Evolutionary conservation across 192 early-diverging fungal species (phyloP).

Genomic region (Mortierella claussenii): DNA sequence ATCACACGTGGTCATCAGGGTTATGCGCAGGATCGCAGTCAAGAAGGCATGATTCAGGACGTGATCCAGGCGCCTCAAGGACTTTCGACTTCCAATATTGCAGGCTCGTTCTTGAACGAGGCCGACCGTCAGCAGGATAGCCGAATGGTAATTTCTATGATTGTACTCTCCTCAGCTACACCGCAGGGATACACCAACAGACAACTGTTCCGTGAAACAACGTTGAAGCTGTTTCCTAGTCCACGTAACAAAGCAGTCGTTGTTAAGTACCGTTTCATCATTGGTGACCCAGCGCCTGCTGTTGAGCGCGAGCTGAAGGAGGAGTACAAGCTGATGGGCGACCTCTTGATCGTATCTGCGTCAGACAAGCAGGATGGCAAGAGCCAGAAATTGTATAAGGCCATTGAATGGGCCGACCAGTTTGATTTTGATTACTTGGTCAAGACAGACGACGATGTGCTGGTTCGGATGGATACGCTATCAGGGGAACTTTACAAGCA

Average conservation of each 20-base stretch:
- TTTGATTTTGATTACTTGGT: constrained; percentile 62
- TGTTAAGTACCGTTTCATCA: constrained; percentile 58
- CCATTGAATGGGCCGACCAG: constrained; percentile 58
- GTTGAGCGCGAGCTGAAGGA: constrained; percentile 46
- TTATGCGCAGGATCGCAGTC: neutral
- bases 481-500: constrained; percentile 53
- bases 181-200: constrained; percentile 58
- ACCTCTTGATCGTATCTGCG: constrained; percentile 55
- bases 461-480: constrained; percentile 63
- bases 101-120: constrained; percentile 10
- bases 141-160: constrained; percentile 54
- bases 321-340: constrained; percentile 50
- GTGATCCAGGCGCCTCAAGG: neutral
- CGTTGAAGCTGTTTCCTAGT: constrained; percentile 57
- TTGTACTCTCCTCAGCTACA: constrained; percentile 63
- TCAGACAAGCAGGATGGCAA: constrained; percentile 58
- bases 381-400: constrained; percentile 59
- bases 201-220: constrained; percentile 59
- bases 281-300: constrained; percentile 47
- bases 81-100: constrained; percentile 11
- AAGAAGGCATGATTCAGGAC: constrained; percentile 6
- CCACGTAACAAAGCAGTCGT: constrained; percentile 48
- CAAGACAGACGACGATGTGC: constrained; percentile 66
- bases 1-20: constrained; percentile 52
- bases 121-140: constrained; percentile 26